Evolutionary conservation across 2,329 filamentous ascomycete species (phyloP).

Genomic region (Sporothrix globosa): DNA sequence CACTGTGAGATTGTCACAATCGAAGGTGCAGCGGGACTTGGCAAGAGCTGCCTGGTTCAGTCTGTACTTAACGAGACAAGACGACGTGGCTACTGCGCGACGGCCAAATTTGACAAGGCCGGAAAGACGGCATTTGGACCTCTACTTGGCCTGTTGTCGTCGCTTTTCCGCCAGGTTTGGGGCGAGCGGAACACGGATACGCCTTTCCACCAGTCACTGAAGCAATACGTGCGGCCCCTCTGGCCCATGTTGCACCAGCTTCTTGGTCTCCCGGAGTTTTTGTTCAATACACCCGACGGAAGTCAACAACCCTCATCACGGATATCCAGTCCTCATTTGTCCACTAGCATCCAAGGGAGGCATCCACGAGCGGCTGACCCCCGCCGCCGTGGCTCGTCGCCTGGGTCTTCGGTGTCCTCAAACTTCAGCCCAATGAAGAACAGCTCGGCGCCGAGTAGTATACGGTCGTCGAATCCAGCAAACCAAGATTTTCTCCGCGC

Average conservation of each 20-base stretch:
- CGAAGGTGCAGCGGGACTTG: conserved; percentile 64
- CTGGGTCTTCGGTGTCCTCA: conserved; percentile 51
- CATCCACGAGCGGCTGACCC: conserved; percentile 32
- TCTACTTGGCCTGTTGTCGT: conserved; percentile 65
- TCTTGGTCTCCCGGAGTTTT: conserved; percentile 70
- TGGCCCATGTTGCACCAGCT: conserved; percentile 67
- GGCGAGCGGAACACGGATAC: conserved; percentile 68
- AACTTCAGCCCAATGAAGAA: conserved; percentile 41
- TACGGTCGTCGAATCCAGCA: conserved; percentile 51
- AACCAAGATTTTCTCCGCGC: conserved; percentile 64
- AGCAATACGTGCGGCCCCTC: conserved; percentile 64
- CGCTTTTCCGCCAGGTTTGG: conserved; percentile 68
- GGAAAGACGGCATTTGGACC: conserved; percentile 65
- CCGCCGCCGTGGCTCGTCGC: conserved; percentile 44
- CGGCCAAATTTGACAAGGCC: conserved; percentile 67
- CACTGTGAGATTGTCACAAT: conserved; percentile 67
- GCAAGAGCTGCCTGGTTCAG: conserved; percentile 67
- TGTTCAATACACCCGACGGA: conserved; percentile 46
- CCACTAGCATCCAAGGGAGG: conserved; percentile 39
- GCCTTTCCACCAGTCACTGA: conserved; percentile 63
- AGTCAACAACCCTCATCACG: conserved; percentile 41
- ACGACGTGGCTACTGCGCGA: conserved; percentile 65
- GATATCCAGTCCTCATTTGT: conserved; percentile 44
- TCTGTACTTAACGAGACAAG: conserved; percentile 64
- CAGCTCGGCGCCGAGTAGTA: conserved; percentile 43